Evolutionary conservation across 192 early-diverging fungal species (phyloP).

Genomic region (Coemansia sp.): DNA sequence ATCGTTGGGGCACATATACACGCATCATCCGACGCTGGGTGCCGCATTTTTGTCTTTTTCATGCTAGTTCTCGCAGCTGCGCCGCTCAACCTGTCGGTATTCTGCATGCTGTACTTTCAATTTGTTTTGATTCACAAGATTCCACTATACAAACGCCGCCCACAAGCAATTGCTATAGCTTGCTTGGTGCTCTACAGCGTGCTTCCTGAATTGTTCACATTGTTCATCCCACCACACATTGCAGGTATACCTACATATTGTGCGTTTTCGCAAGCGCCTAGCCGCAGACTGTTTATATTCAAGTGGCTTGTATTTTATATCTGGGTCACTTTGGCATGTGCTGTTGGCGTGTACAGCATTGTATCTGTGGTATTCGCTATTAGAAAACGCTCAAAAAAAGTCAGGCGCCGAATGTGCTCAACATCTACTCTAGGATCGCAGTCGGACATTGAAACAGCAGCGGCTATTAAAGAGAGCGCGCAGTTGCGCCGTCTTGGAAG

Average conservation of each 20-base stretch:
- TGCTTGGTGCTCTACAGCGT: slow-evolving; percentile 3
- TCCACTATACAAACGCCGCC: slow-evolving; percentile 10
- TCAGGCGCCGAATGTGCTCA: slow-evolving; percentile 1
- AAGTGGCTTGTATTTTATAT: slow-evolving; percentile 45
- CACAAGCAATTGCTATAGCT: background rate
- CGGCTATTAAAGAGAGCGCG: slow-evolving; percentile 19
- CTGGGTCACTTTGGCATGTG: slow-evolving; percentile 18
- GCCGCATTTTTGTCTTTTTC: slow-evolving; percentile 25
- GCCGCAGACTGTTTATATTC: slow-evolving; percentile 29
- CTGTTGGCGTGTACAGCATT: slow-evolving; percentile 28
- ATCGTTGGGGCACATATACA: slow-evolving; percentile 15
- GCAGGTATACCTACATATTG: slow-evolving; percentile 31
- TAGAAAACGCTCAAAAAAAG: background rate
- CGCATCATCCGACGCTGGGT: slow-evolving; percentile 2
- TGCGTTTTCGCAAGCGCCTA: slow-evolving; percentile 18
- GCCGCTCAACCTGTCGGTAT: slow-evolving; percentile 32
- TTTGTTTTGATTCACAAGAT: slow-evolving; percentile 25
- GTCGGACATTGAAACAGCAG: background rate
- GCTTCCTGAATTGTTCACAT: slow-evolving; percentile 18
- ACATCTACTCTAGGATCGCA: background rate
- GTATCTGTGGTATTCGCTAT: slow-evolving; percentile 11
- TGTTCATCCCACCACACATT: slow-evolving; percentile 17
- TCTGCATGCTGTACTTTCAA: slow-evolving; percentile 42
- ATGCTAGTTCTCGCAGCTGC: slow-evolving; percentile 14
- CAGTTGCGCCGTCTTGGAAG: slow-evolving; percentile 18